A percentile compares a stretch with the other conserved stretches of the same genome.
These are phyloP conservation scores for Tagetes patula DNA, from an alignment of 129 eudicot genomes.

Conservation along the genomic window DNA sequence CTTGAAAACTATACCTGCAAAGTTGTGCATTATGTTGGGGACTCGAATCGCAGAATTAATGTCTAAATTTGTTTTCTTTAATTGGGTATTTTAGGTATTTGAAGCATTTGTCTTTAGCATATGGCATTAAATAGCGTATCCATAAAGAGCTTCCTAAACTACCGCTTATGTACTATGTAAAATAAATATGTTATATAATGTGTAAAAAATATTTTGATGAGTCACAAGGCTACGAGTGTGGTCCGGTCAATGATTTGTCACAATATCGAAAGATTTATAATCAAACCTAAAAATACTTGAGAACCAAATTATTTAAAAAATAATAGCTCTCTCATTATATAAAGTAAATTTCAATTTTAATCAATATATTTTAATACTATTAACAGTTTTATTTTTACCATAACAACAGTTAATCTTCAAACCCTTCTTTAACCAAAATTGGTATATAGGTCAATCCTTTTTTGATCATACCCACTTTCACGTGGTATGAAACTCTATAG, in stretches of 20 bases:
- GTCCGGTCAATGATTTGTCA: not conserved
- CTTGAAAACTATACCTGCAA: constrained; percentile 14
- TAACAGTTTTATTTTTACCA: no score
- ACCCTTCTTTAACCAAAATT: no score
- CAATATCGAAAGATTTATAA: no score
- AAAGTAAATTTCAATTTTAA: no score
- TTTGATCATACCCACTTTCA: no score
- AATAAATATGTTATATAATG: not conserved
- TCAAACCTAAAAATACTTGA: no score
- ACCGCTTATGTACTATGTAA: not conserved
- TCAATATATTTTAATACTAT: no score
- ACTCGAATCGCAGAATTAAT: not conserved
- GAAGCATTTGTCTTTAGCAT: not conserved
- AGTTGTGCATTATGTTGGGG: constrained; percentile 6
- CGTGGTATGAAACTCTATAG: no score
- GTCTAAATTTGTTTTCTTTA: constrained; percentile 5
- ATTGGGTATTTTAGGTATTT: constrained; percentile 1
- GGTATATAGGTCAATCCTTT: no score
- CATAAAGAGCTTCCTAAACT: not conserved
- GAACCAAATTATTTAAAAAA: no score
- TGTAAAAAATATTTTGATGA: not conserved
- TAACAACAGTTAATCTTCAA: no score
- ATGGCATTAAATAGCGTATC: constrained; percentile 6
- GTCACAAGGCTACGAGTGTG: not conserved
- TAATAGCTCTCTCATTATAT: no score